These are phyloP conservation scores for Delonix regia DNA, from an alignment of 306 rosid genomes.

Conservation along the genomic window DNA sequence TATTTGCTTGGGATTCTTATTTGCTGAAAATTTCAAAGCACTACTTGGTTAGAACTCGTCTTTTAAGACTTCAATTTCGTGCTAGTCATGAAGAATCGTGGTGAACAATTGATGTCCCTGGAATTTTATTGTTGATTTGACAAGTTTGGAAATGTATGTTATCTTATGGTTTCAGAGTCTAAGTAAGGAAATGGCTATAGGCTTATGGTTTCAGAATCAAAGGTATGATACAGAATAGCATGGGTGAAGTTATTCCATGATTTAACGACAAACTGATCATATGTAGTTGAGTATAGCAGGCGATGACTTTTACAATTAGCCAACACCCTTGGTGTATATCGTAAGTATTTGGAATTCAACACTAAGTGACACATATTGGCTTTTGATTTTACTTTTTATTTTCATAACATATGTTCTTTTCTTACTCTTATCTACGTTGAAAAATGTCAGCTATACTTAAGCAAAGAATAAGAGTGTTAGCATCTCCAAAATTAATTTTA, in stretches of 20 bases:
- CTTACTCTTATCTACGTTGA: conserved; percentile 5
- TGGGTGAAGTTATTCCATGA: background rate
- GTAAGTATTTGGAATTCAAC: conserved; percentile 20
- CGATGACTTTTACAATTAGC: background rate
- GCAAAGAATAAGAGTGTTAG: background rate
- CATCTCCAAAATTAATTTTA: background rate
- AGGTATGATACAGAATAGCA: background rate
- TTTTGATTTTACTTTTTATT: background rate
- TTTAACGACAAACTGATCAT: background rate
- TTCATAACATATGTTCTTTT: background rate
- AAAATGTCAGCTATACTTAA: background rate
- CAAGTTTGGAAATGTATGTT: background rate
- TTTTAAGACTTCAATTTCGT: background rate
- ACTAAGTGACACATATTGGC: background rate
- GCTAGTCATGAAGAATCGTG: background rate
- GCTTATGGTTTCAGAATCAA: background rate
- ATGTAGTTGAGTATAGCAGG: background rate
- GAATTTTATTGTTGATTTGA: background rate
- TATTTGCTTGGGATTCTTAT: background rate
- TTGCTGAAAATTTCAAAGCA: background rate
- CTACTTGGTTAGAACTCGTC: background rate
- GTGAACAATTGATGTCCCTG: background rate
- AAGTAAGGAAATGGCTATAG: background rate
- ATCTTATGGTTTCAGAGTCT: background rate
- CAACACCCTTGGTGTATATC: background rate